Evolutionary conservation across 805 yeast genomes (phyloP), one percentile per base, ranked within the genome.

Genomic region (Candida bentonensis): DNA sequence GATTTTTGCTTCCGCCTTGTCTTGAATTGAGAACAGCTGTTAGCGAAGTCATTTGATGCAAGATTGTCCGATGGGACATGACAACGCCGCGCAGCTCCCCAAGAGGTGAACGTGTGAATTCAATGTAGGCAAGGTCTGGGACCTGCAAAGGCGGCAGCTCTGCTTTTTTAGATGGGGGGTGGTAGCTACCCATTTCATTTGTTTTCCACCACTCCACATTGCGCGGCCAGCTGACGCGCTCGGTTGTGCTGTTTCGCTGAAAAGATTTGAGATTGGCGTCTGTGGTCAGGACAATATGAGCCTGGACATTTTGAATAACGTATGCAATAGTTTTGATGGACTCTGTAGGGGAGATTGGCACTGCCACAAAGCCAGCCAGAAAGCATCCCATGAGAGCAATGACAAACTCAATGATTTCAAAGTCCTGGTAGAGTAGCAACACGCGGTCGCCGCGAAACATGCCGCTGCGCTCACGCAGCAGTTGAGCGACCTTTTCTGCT

Each of bases 21-120:
- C 69, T 22, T 57, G 62, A 50, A 66, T 70, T 76, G 4, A 89
- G 63, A 13, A 89, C 75, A 7, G 78, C 70, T 3, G 82, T 72
- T 21, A 92, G 56, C 41, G 85, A 74, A 48, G 75, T 72, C 88
- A 92, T 84, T 57, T 92, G 98, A 51, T 85, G 89, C 57, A 82
- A 71, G 4, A 92, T 74, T 0, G 95, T 87, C 47, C 85, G 69
- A 59, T 92, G 97, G 21, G 92, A 82, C 57, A 92, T 73, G 1
- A 94, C 95, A 27, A 92, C 94, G 15, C 99, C 99, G 46, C 95
- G 70, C 27, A 87, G 63, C 51, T 88, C 94, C 2, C 97, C 97
- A 22, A 83, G 75, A 0, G 96, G 94, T 1, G 94, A 82, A 52
- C 88, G 74, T 0, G 92, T 77, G 56, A 82, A 92, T 63, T 92